Conservation (phyloP, 306 rosid genomes). For the Castanea sativa region DNA sequence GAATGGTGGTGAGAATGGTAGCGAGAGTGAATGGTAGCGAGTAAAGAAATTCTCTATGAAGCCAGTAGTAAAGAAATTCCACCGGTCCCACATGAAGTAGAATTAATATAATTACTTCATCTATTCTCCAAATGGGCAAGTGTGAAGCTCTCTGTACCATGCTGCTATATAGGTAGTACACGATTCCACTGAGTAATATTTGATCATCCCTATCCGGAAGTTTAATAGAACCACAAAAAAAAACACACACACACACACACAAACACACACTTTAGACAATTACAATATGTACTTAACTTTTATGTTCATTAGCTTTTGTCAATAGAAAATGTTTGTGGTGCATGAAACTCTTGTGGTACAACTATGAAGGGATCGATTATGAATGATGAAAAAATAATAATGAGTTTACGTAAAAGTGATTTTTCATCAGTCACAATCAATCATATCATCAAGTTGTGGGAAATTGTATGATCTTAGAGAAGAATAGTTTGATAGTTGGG, state of each 20-base stretch:
- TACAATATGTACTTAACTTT: no score
- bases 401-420: no score
- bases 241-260: background rate
- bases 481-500: no score
- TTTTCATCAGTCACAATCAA: no score
- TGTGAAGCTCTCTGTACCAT: background rate
- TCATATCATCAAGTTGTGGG: no score
- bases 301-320: no score
- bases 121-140: conserved; percentile 27
- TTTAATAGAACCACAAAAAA: background rate
- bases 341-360: no score
- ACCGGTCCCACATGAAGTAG: conserved; percentile 39
- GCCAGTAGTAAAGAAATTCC: conserved; percentile 47
- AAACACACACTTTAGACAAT: no score
- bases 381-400: no score
- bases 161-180: conserved; percentile 2
- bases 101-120: conserved; percentile 23
- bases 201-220: conserved; percentile 43
- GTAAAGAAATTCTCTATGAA: conserved; percentile 38
- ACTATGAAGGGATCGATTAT: no score
- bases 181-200: conserved; percentile 28
- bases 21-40: conserved; percentile 44
- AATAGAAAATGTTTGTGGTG: no score
- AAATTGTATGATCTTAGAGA: no score
- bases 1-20: conserved; percentile 53